Evolutionary conservation across 1,139 yeast genomes (phyloP).

Genomic region (Saccharomycopsis crataegensis): DNA sequence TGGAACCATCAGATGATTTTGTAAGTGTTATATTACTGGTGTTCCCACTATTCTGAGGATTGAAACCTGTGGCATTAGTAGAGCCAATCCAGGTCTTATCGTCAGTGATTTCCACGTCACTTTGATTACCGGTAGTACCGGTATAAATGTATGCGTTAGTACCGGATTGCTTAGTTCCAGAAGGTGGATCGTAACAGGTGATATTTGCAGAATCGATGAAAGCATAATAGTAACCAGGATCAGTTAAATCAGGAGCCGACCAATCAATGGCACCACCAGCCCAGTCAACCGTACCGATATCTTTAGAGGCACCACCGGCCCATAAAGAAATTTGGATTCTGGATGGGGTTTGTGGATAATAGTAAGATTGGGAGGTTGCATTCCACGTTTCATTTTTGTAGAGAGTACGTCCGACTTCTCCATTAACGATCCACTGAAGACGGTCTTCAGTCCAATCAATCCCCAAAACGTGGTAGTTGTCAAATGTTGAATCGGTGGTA

Average conservation of each 20-base stretch:
- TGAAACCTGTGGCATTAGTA: constrained; percentile 55
- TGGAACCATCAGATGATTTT: not conserved
- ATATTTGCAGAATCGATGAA: constrained; percentile 52
- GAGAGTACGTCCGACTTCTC: constrained; percentile 59
- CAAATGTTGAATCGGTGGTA: constrained; percentile 45
- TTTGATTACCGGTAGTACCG: constrained; percentile 34
- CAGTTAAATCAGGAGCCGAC: constrained; percentile 63
- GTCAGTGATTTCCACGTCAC: constrained; percentile 50
- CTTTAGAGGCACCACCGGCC: constrained; percentile 79
- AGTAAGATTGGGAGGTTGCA: constrained; percentile 47
- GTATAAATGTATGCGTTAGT: constrained; percentile 53
- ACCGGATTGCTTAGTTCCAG: constrained; percentile 38
- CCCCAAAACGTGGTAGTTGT: constrained; percentile 66
- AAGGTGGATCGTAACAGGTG: constrained; percentile 66
- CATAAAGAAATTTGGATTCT: constrained; percentile 81
- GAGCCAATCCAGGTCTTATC: constrained; percentile 54
- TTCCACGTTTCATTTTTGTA: constrained; percentile 62
- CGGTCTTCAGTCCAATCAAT: constrained; percentile 78
- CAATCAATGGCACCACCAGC: constrained; percentile 89
- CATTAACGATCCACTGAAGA: constrained; percentile 71
- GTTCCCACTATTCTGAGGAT: constrained; percentile 36
- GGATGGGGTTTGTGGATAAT: constrained; percentile 88
- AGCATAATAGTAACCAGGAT: constrained; percentile 75
- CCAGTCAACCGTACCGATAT: constrained; percentile 81
- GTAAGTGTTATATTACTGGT: not conserved